Evolutionary conservation across 1,284 basidiomycete genomes (phyloP).

Genomic region (Melampsora americana): DNA sequence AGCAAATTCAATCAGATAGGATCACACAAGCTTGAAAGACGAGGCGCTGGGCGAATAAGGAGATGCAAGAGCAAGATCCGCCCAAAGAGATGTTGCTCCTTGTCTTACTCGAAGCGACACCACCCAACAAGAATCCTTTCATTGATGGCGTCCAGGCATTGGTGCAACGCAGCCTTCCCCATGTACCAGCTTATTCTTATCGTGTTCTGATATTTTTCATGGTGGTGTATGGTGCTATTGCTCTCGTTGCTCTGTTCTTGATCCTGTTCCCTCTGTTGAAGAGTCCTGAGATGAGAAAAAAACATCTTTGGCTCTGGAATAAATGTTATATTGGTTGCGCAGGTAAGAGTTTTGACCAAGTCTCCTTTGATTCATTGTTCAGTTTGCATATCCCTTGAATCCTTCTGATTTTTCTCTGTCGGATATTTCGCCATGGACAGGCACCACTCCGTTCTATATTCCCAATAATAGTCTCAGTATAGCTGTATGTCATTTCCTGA

Average conservation of each 20-base stretch:
- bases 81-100: too few relatives aligned
- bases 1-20: too few relatives aligned
- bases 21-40: too few relatives aligned
- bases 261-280: background rate
- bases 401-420: too few relatives aligned
- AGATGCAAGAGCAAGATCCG: too few relatives aligned
- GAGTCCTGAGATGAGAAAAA: background rate
- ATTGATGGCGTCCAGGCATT: background rate
- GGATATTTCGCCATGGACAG: background rate
- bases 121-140: background rate
- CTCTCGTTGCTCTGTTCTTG: background rate
- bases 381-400: too few relatives aligned
- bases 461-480: background rate
- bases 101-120: too few relatives aligned
- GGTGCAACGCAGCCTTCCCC: background rate
- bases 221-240: background rate
- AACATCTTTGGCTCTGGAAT: slow-evolving; percentile 6
- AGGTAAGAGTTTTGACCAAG: background rate
- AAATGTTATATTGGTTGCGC: slow-evolving; percentile 1
- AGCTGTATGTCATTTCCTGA: background rate
- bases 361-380: too few relatives aligned
- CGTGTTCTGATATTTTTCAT: background rate
- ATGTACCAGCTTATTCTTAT: slow-evolving; percentile 1
- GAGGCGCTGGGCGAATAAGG: too few relatives aligned
- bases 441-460: slow-evolving; percentile 6